Base-by-base conservation (phyloP, 371 early-diverging fungal genomes). In the Smittium culicis region DNA sequence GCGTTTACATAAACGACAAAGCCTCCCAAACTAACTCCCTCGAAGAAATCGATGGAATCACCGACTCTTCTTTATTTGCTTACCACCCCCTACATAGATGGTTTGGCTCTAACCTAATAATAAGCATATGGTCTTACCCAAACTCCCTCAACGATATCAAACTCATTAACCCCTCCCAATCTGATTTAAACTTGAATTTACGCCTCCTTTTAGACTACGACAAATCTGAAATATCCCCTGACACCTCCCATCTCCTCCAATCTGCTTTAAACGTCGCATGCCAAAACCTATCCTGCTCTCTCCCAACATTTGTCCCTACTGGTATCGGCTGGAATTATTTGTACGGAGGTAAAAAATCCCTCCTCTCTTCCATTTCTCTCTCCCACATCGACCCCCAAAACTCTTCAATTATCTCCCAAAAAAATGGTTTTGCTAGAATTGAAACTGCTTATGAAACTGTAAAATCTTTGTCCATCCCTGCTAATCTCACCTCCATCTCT, bases 221-320 rank as follows among this genome's bases (percentile, higher is more conserved):
- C 72, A 31, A 81, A 69, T 66, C 73, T 68, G 72, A 73, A 24
- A 73, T 86, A 24, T 87, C 87, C 65, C 68, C 83, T 3, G 76
- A 80, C 55, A 84, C 81, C 17, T 83, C 88, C 14, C 88, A 88
- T 63, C 70, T 81, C 1, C 71, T 91, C 27, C 68, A 85, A 27
- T 88, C 89, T 0, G 83, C 89, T 2, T 83, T 89, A 69, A 80
- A 83, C 24, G 81, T 89, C 32, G 90, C 91, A 0, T 79, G 88
- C 61, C 83, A 84, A 59, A 88, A 88, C 71, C 82, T 80, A 1
- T 81, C 78, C 17, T 91, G 91, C 71, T 74, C 72, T 33, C 74
- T 90, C 31, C 90, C 92, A 25, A 83, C 84, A 14, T 91, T 91
- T 79, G 81, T 88, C 3, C 88, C 87, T 0, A 81, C 82, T 1